A percentile compares a stretch with the other conserved stretches of the same genome.
phyloP scores from a whole-genome alignment of 2,329 filamentous ascomycete genomes.

The Botrytis squamosa region DNA sequence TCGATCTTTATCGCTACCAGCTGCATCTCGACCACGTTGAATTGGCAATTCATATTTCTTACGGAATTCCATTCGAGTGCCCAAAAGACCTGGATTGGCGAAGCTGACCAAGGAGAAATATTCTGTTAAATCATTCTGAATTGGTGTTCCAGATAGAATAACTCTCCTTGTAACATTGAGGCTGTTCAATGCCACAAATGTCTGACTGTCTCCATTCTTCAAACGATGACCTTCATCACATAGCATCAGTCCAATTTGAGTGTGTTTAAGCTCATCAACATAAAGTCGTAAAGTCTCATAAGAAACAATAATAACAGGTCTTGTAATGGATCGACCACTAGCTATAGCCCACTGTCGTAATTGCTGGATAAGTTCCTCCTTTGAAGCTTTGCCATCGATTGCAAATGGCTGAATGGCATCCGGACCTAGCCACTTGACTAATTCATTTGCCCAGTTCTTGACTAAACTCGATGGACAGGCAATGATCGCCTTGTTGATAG shows the following conservation, averaged over 20 bases:
- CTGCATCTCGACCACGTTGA: constrained; percentile 84
- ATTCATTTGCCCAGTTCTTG: constrained; percentile 95
- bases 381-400: constrained; percentile 93
- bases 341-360: constrained; percentile 94
- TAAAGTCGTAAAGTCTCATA: constrained; percentile 95
- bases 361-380: constrained; percentile 87
- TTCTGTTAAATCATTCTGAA: constrained; percentile 97
- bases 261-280: constrained; percentile 83
- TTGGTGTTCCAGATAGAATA: constrained; percentile 93
- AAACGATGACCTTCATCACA: constrained; percentile 96
- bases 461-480: constrained; percentile 96
- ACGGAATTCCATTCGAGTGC: constrained; percentile 84
- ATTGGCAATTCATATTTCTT: constrained; percentile 95
- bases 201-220: constrained; percentile 96
- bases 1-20: constrained; percentile 78
- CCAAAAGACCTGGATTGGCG: constrained; percentile 88
- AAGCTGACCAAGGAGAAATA: constrained; percentile 97
- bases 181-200: constrained; percentile 85
- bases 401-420: constrained; percentile 92
- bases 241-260: constrained; percentile 85
- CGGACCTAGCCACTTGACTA: constrained; percentile 92
- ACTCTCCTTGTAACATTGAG: constrained; percentile 89
- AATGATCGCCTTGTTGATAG: constrained; percentile 95
- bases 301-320: constrained; percentile 93
- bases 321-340: constrained; percentile 64